A percentile compares a stretch with the other conserved stretches of the same genome.
These are phyloP conservation scores for Bretziella fagacearum DNA, from an alignment of 2,329 filamentous ascomycete genomes.

Conservation along the genomic window DNA sequence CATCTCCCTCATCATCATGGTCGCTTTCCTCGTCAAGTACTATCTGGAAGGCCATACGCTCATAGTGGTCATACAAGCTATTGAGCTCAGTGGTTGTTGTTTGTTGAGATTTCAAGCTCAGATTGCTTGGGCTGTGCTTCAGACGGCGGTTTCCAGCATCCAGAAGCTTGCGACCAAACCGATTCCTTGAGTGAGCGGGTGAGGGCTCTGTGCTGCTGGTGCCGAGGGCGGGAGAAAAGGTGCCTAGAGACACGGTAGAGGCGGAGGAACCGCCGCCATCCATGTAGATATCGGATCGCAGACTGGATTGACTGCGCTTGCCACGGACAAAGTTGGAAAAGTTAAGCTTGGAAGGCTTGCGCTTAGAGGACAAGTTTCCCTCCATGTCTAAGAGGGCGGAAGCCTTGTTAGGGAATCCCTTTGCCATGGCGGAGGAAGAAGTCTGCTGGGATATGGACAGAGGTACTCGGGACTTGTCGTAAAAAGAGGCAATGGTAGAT, in stretches of 20 bases:
- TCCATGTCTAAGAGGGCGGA: slow-evolving; percentile 31
- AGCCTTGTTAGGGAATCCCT: slow-evolving; percentile 33
- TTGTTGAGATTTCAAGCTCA: slow-evolving; percentile 9
- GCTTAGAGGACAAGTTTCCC: slow-evolving; percentile 20
- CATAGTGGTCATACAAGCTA: slow-evolving; percentile 40
- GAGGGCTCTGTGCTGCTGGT: slow-evolving; percentile 1
- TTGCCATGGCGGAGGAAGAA: slow-evolving; percentile 40
- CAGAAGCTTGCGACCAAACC: slow-evolving; percentile 12
- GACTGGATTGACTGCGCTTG: slow-evolving; percentile 19
- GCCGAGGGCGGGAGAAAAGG: slow-evolving; percentile 23
- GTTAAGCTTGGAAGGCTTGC: slow-evolving; percentile 34
- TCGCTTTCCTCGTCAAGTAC: slow-evolving; percentile 17
- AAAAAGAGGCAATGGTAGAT: slow-evolving; percentile 39
- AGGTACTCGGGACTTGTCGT: slow-evolving; percentile 38
- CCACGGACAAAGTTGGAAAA: slow-evolving; percentile 22
- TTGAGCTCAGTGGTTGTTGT: slow-evolving; percentile 26
- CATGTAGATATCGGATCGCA: slow-evolving; percentile 21
- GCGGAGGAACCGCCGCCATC: slow-evolving; percentile 23
- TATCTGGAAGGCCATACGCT: slow-evolving; percentile 35
- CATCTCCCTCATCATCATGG: slow-evolving; percentile 20
- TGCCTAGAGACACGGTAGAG: slow-evolving; percentile 19
- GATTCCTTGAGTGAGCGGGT: slow-evolving; percentile 8
- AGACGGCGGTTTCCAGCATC: slow-evolving; percentile 7
- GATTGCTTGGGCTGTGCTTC: slow-evolving; percentile 7
- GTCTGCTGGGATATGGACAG: slow-evolving; percentile 43